A percentile compares a stretch with the other conserved stretches of the same genome.
These are phyloP conservation scores for Diplodia seriata DNA, from an alignment of 2,329 filamentous ascomycete species.

Conservation along the genomic window DNA sequence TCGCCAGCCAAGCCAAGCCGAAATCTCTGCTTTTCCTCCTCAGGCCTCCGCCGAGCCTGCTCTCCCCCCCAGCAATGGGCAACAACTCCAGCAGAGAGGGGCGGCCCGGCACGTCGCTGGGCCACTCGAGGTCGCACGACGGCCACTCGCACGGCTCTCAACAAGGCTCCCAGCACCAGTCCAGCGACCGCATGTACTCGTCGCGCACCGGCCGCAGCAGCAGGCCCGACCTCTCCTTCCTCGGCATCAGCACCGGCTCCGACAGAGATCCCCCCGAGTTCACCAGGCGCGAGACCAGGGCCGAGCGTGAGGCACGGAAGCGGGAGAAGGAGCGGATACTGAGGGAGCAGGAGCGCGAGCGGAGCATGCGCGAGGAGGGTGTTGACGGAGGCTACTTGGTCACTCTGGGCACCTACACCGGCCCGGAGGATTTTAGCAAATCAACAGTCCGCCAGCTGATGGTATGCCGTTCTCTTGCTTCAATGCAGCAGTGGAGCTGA, in stretches of 20 bases:
- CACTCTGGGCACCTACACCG: constrained; percentile 91
- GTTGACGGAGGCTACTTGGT: constrained; percentile 95
- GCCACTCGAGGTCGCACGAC: constrained; percentile 38
- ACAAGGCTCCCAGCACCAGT: constrained; percentile 36
- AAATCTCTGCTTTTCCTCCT: neutral
- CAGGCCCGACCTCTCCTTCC: constrained; percentile 65
- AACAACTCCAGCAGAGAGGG: constrained; percentile 58
- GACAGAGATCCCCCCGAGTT: constrained; percentile 61
- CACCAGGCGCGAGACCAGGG: constrained; percentile 81
- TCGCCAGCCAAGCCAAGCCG: constrained; percentile 14
- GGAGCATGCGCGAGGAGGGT: constrained; percentile 88
- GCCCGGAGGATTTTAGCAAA: constrained; percentile 93
- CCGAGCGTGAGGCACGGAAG: constrained; percentile 86
- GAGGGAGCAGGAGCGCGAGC: constrained; percentile 82
- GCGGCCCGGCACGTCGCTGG: constrained; percentile 44
- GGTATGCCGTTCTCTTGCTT: constrained; percentile 60
- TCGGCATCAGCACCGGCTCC: constrained; percentile 59
- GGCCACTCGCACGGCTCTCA: constrained; percentile 43
- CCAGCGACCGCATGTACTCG: constrained; percentile 39
- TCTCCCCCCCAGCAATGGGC: constrained; percentile 47
- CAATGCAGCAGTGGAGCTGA: constrained; percentile 25
- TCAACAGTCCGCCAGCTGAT: constrained; percentile 85
- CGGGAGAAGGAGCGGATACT: constrained; percentile 79
- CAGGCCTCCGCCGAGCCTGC: neutral
- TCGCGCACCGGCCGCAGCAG: constrained; percentile 60